Conservation (phyloP, 768 basidiomycete species). For the Chiua virens region DNA sequence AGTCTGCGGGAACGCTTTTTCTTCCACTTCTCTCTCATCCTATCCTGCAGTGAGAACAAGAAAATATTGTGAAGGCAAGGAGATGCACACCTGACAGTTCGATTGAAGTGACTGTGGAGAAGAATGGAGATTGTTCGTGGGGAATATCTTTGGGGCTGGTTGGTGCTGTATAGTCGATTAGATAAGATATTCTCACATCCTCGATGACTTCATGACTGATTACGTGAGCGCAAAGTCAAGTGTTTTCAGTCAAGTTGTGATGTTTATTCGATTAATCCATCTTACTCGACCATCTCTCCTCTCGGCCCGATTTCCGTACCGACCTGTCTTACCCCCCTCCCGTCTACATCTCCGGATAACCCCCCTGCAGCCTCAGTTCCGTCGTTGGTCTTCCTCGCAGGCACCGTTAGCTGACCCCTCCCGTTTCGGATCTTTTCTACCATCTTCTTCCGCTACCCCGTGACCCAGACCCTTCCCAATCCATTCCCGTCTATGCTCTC, state of each 20-base stretch:
- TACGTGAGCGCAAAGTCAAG: too few relatives aligned
- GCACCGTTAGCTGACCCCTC: conserved; percentile 48
- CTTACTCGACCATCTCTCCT: neutral
- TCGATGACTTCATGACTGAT: conserved; percentile 8
- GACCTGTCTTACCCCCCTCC: neutral
- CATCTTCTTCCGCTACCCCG: conserved; percentile 58
- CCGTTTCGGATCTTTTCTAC: conserved; percentile 68
- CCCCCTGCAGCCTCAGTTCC: neutral
- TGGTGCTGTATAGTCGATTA: conserved; percentile 39
- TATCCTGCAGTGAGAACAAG: conserved; percentile 20
- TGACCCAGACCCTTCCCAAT: conserved; percentile 38
- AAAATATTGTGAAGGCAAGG: neutral
- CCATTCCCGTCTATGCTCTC: conserved; percentile 56
- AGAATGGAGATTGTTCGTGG: conserved; percentile 6
- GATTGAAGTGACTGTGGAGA: conserved; percentile 33
- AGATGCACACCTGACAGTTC: conserved; percentile 29
- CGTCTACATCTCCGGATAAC: conserved; percentile 9
- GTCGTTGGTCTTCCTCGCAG: conserved; percentile 18
- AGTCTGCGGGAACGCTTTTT: conserved; percentile 93
- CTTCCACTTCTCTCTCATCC: conserved; percentile 98
- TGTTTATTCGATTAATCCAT: conserved; percentile 4
- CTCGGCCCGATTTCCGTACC: neutral
- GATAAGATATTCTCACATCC: conserved; percentile 18
- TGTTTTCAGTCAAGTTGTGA: neutral
- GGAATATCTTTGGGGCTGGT: conserved; percentile 27